These are phyloP conservation scores for Syncephalastrum sp. DNA, from an alignment of 371 early-diverging fungal species.

Conservation along the genomic window DNA sequence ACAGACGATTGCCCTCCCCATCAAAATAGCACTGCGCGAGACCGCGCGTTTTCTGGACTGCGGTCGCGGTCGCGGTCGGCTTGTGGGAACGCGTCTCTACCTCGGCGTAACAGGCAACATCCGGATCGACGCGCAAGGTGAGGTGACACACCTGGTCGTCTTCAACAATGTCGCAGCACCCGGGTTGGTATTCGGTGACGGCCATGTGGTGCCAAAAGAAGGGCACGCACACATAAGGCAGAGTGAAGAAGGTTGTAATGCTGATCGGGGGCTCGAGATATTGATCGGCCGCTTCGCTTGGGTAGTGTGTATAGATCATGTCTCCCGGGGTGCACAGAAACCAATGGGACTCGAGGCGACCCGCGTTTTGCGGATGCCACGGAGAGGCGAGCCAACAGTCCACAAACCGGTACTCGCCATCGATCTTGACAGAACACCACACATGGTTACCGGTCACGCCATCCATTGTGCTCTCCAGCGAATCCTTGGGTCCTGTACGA, in stretches of 20 bases:
- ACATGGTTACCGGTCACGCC: constrained; percentile 49
- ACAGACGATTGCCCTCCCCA: constrained; percentile 17
- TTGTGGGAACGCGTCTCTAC: constrained; percentile 25
- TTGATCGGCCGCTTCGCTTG: constrained; percentile 26
- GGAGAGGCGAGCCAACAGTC: constrained; percentile 64
- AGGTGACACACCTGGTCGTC: constrained; percentile 23
- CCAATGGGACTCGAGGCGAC: constrained; percentile 38
- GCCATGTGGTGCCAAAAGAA: constrained; percentile 35
- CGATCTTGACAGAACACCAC: constrained; percentile 62
- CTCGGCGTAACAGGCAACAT: constrained; percentile 35
- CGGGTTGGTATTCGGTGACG: constrained; percentile 20
- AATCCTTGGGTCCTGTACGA: constrained; percentile 32
- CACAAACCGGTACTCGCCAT: constrained; percentile 60
- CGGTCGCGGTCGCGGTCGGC: not conserved
- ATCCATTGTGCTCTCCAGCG: constrained; percentile 14
- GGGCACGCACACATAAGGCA: constrained; percentile 37
- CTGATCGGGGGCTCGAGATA: constrained; percentile 33
- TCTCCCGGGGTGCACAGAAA: constrained; percentile 40
- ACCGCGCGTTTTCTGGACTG: constrained; percentile 15
- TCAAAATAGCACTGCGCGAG: constrained; percentile 34
- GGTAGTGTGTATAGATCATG: constrained; percentile 46
- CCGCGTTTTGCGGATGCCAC: constrained; percentile 31
- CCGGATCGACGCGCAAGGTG: constrained; percentile 18
- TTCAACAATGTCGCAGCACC: constrained; percentile 3
- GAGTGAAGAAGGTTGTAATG: constrained; percentile 24